Evolutionary conservation across 805 yeast species (phyloP).

Genomic region (Nakazawaea pomicola): DNA sequence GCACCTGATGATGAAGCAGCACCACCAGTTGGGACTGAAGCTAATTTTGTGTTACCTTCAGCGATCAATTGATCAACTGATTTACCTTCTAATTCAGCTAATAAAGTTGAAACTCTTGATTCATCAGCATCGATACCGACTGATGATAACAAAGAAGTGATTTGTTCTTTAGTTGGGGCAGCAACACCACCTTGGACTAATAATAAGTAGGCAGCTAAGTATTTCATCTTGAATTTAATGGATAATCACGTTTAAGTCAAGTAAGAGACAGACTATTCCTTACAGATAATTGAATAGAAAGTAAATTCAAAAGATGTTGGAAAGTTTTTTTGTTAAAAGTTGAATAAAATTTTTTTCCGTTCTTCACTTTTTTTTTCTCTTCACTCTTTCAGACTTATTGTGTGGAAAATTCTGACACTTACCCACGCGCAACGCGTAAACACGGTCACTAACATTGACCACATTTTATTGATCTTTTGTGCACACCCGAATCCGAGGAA

Average conservation of each 20-base stretch:
- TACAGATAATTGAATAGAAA: conserved; percentile 20
- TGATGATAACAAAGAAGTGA: conserved; percentile 82
- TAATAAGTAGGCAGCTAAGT: conserved; percentile 99
- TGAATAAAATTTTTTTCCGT: neutral
- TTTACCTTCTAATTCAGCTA: conserved; percentile 92
- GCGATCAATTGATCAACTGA: conserved; percentile 83
- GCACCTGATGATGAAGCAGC: conserved; percentile 81
- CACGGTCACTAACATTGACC: neutral
- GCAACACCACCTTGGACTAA: conserved; percentile 96
- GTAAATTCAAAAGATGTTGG: no score
- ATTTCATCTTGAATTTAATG: conserved; percentile 56
- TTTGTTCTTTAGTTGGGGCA: conserved; percentile 89
- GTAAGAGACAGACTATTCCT: conserved; percentile 75
- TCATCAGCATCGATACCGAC: conserved; percentile 97
- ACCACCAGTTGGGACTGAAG: conserved; percentile 97
- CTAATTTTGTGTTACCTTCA: conserved; percentile 93
- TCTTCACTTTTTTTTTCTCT: neutral
- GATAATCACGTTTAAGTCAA: conserved; percentile 78
- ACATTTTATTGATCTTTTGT: neutral
- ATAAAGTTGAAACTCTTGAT: conserved; percentile 73
- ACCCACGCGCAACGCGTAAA: neutral
- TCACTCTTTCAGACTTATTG: neutral
- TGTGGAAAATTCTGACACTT: neutral
- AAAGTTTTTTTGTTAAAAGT: neutral
- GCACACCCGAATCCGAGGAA: neutral